Evolutionary conservation across 768 basidiomycete species (phyloP), one percentile per base, ranked within the genome.

Genomic region (Amanita polypyramis): DNA sequence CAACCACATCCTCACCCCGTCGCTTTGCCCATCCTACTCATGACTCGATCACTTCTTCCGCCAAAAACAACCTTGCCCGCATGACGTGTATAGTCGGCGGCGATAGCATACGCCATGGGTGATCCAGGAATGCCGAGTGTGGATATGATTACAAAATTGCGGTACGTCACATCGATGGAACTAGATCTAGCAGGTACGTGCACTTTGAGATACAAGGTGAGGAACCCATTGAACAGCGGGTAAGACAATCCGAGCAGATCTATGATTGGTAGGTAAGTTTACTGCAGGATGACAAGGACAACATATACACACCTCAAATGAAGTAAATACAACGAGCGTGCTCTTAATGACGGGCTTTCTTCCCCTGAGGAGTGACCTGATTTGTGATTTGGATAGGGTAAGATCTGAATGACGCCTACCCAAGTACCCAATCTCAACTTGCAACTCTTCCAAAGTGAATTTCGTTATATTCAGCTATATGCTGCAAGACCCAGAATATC

Each of bases 221-320:
- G 63, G 61, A 77, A 79, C 3, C 64, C 58, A 47, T 66, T 76
- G 62, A 71, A 76, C 2, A 79, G 61, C 2, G 77, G 77, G 53
- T 74, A 78, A 5, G 74, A 75, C 4, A 76, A 65, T 8, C 77
- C 77, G 14, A 49, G 41, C 19, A 38, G 76, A 21, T 12, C 32
- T 33, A 11, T 6, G 15, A 39, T 27, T 7, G 25, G 25, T 4
- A 27, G 4, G 7, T 27, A 27, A 52, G 9, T 56, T 37, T 1
- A 37, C 9, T 41, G 29, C 19, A 32, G n/a, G 34, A n/a, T 34
- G 19, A 43, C 12, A n/a, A 36, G 23, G 10, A n/a, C n/a, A n/a
- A n/a, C n/a, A n/a, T n/a, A n/a, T n/a, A 60, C 67, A 17, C 56
- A 73, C 65, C 75, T 74, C 77, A 79, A 15, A 75, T 62, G 5